phyloP scores from a whole-genome alignment of 495 filamentous ascomycete genomes.

The Xylaria palmicola region DNA sequence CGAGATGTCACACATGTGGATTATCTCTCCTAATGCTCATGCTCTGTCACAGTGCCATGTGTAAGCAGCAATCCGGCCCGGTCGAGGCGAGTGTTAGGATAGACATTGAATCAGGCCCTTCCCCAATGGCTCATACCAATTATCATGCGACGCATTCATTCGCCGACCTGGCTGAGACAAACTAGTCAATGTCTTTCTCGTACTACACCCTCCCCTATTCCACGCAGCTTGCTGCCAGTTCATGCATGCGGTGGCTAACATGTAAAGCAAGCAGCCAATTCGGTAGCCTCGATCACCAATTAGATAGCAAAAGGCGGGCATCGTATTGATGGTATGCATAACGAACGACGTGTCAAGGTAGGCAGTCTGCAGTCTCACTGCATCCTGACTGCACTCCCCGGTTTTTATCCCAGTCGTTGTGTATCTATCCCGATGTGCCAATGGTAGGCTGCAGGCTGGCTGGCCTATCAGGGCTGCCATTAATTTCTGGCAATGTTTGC shows the following conservation, averaged over 20 bases:
- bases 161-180: neutral
- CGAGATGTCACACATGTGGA: neutral
- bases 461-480: neutral
- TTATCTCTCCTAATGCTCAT: neutral
- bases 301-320: neutral
- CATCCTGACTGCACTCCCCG: neutral
- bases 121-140: neutral
- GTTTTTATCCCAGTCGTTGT: neutral
- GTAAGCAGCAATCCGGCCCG: too few species aligned
- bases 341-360: constrained; percentile 11
- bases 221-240: neutral
- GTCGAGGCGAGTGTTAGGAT: too few species aligned
- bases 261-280: neutral
- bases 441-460: neutral
- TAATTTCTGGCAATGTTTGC: too few species aligned
- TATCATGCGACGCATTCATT: neutral
- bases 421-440: neutral
- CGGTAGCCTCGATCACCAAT: neutral
- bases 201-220: neutral
- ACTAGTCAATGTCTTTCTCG: too few species aligned
- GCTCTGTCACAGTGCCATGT: neutral
- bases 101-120: too few species aligned
- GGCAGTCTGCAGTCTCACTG: constrained; percentile 4
- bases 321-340: neutral
- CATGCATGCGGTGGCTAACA: too few species aligned